Evolutionary conservation across 176 grass and related monocot species (phyloP), one percentile per base, ranked within the genome.

Genomic region (Otatea glauca): DNA sequence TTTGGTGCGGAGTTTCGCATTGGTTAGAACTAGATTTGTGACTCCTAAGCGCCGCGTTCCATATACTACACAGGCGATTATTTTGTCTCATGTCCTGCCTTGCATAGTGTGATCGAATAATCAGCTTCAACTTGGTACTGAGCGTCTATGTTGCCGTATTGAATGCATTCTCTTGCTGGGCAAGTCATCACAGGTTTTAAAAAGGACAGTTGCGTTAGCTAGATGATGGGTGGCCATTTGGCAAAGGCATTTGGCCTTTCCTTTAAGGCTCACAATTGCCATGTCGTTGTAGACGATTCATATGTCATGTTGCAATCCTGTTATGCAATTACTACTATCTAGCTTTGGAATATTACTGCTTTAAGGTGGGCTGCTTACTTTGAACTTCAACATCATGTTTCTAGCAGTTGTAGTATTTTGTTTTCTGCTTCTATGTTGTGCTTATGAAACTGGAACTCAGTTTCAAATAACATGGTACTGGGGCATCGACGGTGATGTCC

Each of bases 121-220:
- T 62, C 60, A 12, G 10, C 29, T 85, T 60, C 9, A 16, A 60
- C 78, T 59, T 81, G 60, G 5, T 5, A 9, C 42, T 24, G 51
- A 70, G 64, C 51, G 43, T 24, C 74, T 29, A 8, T 58, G 41
- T 63, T 24, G 9, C 51, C 68, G 63, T 81, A 69, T 72, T 43
- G 18, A 58, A 77, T 70, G 16, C 60, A 69, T 75, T 87, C 69
- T 79, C 80, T 83, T 87, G 70, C 13, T 37, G 34, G 6, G 59
- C 21, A 78, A 90, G 47, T 82, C 49, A 60, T 48, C 25, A 27
- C 7, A 21, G 0, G 39, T 62, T 77, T 68, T 35, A 35, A 63
- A 68, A 66, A 34, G 23, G 43, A n/a, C 1, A 74, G 41, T 61
- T 67, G 29, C 21, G 1, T 80, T 78, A 78, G 58, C 42, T 74